These are phyloP conservation scores for Penicillium bovifimosum DNA, from an alignment of 495 filamentous ascomycete species.

Conservation along the genomic window DNA sequence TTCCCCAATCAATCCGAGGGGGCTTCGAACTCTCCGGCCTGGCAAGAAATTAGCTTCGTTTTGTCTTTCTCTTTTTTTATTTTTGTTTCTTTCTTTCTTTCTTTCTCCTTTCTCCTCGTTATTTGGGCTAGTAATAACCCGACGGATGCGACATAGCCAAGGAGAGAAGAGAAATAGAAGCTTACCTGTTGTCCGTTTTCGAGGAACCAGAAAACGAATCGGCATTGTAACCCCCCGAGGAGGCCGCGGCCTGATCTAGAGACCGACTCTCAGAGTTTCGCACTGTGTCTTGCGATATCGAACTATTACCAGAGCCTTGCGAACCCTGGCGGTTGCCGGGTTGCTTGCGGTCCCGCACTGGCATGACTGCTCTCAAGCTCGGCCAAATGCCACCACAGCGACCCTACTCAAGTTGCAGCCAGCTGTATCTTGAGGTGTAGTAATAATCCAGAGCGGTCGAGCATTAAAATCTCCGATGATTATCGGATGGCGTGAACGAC, in stretches of 20 bases:
- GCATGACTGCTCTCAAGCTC: conserved; percentile 29
- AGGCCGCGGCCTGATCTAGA: conserved; percentile 15
- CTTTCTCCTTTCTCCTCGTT: too few species aligned
- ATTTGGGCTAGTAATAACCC: not conserved
- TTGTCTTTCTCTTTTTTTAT: too few species aligned
- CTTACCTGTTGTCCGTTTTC: conserved; percentile 37
- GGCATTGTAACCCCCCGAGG: conserved; percentile 27
- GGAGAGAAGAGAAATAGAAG: not conserved
- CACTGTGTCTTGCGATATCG: conserved; percentile 43
- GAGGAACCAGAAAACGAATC: conserved; percentile 27
- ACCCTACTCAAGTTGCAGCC: conserved; percentile 20
- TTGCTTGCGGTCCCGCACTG: conserved; percentile 29
- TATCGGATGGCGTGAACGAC: conserved; percentile 8
- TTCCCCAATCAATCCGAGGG: conserved; percentile 29
- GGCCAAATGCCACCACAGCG: conserved; percentile 15
- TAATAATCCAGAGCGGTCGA: conserved; percentile 4
- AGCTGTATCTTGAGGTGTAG: conserved; percentile 13
- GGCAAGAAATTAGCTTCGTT: not conserved
- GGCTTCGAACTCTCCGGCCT: conserved; percentile 25
- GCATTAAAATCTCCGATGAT: conserved; percentile 20
- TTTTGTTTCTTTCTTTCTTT: too few species aligned
- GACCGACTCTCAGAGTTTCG: conserved; percentile 27
- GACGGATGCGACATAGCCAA: not conserved
- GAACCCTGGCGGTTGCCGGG: conserved; percentile 39
- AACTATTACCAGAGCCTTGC: conserved; percentile 41